Conservation (phyloP, 2,329 filamentous ascomycete genomes). For the Verticillium klebahnii region DNA sequence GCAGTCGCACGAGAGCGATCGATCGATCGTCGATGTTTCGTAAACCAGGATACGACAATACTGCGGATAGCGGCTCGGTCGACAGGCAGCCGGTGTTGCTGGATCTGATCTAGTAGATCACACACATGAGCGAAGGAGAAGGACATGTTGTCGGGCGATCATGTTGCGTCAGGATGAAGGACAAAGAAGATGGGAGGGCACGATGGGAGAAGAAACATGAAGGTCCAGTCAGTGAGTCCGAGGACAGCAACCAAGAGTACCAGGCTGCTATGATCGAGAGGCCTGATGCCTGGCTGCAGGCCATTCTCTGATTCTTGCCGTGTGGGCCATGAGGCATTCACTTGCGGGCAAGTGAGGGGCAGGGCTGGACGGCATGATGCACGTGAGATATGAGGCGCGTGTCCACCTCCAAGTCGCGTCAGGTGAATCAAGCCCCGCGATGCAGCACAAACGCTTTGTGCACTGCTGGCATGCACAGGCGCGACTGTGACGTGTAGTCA, state of each 20-base stretch:
- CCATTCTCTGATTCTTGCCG: not conserved
- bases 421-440: not conserved
- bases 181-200: not conserved
- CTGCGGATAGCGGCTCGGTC: conserved; percentile 16
- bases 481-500: conserved; percentile 26
- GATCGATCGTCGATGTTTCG: conserved; percentile 52
- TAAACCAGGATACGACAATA: conserved; percentile 64
- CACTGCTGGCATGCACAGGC: conserved; percentile 3
- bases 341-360: not conserved
- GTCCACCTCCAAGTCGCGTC: not conserved
- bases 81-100: conserved; percentile 34
- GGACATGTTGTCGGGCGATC: conserved; percentile 42
- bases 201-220: not conserved
- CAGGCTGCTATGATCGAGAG: not conserved
- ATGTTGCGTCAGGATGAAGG: not conserved
- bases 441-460: not conserved
- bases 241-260: not conserved
- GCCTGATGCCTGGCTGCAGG: not conserved
- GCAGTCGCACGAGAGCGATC: conserved; percentile 51
- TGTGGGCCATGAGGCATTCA: conserved; percentile 1
- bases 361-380: not conserved
- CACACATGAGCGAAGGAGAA: conserved; percentile 68
- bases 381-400: not conserved
- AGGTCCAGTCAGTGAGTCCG: not conserved
- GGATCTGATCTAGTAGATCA: conserved; percentile 66